These are phyloP conservation scores for Botrytis elliptica DNA, from an alignment of 2,329 filamentous ascomycete genomes.

Conservation along the genomic window DNA sequence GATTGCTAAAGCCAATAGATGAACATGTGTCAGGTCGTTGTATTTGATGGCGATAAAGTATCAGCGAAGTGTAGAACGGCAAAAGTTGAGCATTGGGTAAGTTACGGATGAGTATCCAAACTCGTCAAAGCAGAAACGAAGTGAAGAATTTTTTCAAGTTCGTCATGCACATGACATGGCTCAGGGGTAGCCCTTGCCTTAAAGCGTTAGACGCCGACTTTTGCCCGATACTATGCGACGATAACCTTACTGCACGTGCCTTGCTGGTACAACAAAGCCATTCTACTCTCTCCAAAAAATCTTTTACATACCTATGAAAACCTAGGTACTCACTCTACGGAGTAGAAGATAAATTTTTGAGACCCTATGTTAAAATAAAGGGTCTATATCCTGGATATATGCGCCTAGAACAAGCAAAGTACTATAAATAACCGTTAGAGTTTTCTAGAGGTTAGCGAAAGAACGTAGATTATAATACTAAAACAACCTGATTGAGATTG, in stretches of 20 bases:
- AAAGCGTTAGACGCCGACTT: not conserved
- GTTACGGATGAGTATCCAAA: not conserved
- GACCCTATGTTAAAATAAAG: not conserved
- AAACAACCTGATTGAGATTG: not conserved
- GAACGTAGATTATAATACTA: not conserved
- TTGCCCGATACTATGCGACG: not conserved
- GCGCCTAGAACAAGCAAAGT: not conserved
- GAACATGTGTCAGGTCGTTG: not conserved
- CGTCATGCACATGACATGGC: not conserved
- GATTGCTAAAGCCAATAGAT: not conserved
- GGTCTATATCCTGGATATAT: not conserved
- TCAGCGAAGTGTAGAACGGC: not conserved
- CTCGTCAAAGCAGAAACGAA: not conserved
- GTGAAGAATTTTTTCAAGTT: not conserved
- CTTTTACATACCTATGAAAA: not conserved
- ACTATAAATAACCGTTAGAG: not conserved
- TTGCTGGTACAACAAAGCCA: not conserved
- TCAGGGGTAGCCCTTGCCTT: not conserved
- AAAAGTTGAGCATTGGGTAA: not conserved
- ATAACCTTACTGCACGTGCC: not conserved
- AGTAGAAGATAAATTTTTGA: not conserved
- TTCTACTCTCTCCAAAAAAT: not conserved
- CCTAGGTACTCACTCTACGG: not conserved
- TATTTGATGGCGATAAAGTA: not conserved
- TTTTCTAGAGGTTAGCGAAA: not conserved